phyloP scores from a whole-genome alignment of 2,329 filamentous ascomycete species.

The Alternaria burnsii region DNA sequence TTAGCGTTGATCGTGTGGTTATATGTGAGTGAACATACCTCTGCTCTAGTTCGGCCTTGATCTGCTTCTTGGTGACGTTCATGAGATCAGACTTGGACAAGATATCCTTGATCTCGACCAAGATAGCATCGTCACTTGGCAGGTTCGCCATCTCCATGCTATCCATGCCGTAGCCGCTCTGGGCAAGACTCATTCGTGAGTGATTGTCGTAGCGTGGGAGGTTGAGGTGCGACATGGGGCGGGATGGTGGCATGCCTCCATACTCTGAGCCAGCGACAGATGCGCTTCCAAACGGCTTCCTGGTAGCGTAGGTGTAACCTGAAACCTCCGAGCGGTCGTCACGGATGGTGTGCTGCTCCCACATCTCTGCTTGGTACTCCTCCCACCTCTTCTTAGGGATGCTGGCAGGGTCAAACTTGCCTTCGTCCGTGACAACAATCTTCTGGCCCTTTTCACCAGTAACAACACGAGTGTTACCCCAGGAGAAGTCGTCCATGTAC shows the following conservation, averaged over 20 bases:
- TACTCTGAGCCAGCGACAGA: constrained; percentile 69
- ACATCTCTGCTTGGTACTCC: constrained; percentile 96
- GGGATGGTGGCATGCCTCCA: constrained; percentile 60
- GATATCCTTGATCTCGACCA: constrained; percentile 95
- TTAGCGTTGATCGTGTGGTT: constrained; percentile 22
- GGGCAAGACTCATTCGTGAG: constrained; percentile 66
- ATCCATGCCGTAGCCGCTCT: constrained; percentile 60
- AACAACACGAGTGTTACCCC: constrained; percentile 98
- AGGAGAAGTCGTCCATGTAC: constrained; percentile 99
- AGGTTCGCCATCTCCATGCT: constrained; percentile 76
- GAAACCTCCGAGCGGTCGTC: constrained; percentile 87
- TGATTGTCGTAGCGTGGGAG: constrained; percentile 59
- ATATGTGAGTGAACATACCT: constrained; percentile 54
- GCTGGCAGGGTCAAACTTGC: constrained; percentile 91
- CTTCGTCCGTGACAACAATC: constrained; percentile 92
- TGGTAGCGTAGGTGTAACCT: constrained; percentile 94
- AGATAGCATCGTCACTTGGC: constrained; percentile 86
- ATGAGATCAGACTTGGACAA: constrained; percentile 91
- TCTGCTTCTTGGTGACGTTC: constrained; percentile 98
- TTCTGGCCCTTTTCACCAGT: constrained; percentile 93
- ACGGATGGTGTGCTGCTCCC: constrained; percentile 89
- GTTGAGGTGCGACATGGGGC: constrained; percentile 68
- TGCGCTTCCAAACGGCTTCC: constrained; percentile 64
- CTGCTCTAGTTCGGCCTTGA: constrained; percentile 91
- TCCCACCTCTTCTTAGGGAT: constrained; percentile 99